phyloP scores from a whole-genome alignment of 805 yeast genomes.

The Cyberlindnera maritima region DNA sequence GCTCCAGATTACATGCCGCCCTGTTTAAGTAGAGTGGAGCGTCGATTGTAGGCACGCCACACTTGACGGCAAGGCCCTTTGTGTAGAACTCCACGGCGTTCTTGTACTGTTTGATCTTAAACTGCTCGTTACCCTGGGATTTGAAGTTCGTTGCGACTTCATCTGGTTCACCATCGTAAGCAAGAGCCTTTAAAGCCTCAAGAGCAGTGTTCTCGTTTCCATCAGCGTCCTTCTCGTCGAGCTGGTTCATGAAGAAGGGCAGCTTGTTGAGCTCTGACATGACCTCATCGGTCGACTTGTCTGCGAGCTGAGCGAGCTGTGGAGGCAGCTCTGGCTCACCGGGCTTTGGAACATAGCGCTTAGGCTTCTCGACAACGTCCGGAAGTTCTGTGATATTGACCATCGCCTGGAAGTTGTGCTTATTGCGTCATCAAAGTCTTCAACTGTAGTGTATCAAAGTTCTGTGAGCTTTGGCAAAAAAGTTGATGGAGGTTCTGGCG shows the following conservation, averaged over 20 bases:
- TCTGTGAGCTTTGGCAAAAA: neutral
- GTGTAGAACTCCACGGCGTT: constrained; percentile 78
- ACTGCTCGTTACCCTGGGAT: constrained; percentile 89
- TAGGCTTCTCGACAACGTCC: constrained; percentile 22
- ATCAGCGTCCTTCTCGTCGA: constrained; percentile 73
- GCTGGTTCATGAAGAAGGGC: constrained; percentile 92
- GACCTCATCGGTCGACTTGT: constrained; percentile 72
- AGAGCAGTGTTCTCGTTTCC: constrained; percentile 72
- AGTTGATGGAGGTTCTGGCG: neutral
- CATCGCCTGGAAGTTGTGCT: constrained; percentile 5
- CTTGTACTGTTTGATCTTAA: constrained; percentile 63
- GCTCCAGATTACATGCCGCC: constrained; percentile 88
- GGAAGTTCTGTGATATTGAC: constrained; percentile 19
- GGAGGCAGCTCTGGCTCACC: constrained; percentile 79
- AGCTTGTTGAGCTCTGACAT: constrained; percentile 73
- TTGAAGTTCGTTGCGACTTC: constrained; percentile 89
- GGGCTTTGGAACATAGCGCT: constrained; percentile 44
- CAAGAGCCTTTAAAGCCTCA: constrained; percentile 88
- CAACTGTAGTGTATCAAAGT: neutral
- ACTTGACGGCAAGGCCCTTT: constrained; percentile 71
- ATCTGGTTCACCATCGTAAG: constrained; percentile 93
- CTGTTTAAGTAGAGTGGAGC: constrained; percentile 72
- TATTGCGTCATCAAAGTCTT: too few species aligned
- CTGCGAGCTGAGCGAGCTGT: constrained; percentile 60
- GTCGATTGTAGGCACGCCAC: constrained; percentile 53